phyloP scores from a whole-genome alignment of 164 flowering plant species.

The grape (Vitis vinifera) region DNA sequence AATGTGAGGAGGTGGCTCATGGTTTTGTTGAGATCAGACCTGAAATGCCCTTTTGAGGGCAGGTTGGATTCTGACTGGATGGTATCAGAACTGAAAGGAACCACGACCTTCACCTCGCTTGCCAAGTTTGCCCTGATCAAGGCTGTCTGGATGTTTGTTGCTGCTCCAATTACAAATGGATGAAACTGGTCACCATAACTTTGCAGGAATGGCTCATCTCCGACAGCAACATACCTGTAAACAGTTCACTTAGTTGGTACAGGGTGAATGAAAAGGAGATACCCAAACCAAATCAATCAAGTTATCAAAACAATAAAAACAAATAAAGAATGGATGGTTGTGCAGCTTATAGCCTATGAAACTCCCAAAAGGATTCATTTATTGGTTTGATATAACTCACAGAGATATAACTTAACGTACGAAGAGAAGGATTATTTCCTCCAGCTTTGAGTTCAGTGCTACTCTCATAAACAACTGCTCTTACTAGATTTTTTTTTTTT shows the following conservation, averaged over 20 bases:
- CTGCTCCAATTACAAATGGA: constrained; percentile 77
- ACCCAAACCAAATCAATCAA: too few species aligned
- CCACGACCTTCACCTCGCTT: constrained; percentile 66
- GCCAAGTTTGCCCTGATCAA: constrained; percentile 58
- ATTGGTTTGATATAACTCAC: too few species aligned
- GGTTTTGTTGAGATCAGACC: constrained; percentile 79
- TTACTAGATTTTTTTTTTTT: too few species aligned
- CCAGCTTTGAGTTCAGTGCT: too few species aligned
- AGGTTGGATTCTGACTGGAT: constrained; percentile 52
- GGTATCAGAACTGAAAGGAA: constrained; percentile 76
- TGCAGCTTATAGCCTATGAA: too few species aligned
- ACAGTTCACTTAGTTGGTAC: neutral
- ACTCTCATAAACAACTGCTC: too few species aligned
- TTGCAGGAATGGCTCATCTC: constrained; percentile 82
- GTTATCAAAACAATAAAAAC: too few species aligned
- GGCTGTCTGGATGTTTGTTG: constrained; percentile 69
- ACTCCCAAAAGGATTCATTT: too few species aligned
- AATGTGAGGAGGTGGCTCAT: constrained; percentile 75
- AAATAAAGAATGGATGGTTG: too few species aligned
- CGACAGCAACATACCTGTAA: constrained; percentile 81
- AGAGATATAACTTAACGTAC: too few species aligned
- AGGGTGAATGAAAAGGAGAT: neutral
- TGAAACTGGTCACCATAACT: constrained; percentile 63
- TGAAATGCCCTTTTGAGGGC: constrained; percentile 74
- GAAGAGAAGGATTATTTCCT: too few species aligned